These are phyloP conservation scores for Fraxinus velutina DNA, from an alignment of 305 asterid genomes.

Conservation along the genomic window DNA sequence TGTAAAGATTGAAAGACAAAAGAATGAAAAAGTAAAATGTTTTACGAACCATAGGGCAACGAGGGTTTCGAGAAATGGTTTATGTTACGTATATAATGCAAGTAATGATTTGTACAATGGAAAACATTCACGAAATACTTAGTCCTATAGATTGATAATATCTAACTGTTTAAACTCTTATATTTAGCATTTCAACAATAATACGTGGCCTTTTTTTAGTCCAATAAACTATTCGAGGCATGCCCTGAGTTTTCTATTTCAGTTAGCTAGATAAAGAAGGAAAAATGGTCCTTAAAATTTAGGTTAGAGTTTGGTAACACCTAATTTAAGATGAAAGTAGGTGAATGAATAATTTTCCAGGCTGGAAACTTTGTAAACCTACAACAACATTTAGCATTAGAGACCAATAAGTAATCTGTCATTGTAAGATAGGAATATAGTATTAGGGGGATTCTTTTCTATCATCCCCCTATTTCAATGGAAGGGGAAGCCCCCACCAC, in stretches of 20 bases:
- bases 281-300: neutral
- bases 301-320: conserved; percentile 26
- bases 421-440: neutral
- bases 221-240: neutral
- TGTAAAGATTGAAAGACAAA: neutral
- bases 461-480: neutral
- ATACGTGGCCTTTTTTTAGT: neutral
- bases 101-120: neutral
- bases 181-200: neutral
- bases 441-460: conserved; percentile 18
- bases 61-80: neutral
- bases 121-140: neutral
- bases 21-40: neutral
- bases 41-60: neutral
- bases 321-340: neutral
- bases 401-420: conserved; percentile 27
- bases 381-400: neutral
- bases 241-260: neutral
- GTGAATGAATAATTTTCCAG: conserved; percentile 27
- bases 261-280: neutral
- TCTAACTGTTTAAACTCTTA: neutral
- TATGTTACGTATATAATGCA: neutral
- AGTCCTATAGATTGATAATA: neutral
- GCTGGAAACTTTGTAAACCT: conserved; percentile 19
- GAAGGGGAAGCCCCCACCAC: neutral